phyloP scores from a whole-genome alignment of 768 basidiomycete species.

The Solioccasus polychromus region DNA sequence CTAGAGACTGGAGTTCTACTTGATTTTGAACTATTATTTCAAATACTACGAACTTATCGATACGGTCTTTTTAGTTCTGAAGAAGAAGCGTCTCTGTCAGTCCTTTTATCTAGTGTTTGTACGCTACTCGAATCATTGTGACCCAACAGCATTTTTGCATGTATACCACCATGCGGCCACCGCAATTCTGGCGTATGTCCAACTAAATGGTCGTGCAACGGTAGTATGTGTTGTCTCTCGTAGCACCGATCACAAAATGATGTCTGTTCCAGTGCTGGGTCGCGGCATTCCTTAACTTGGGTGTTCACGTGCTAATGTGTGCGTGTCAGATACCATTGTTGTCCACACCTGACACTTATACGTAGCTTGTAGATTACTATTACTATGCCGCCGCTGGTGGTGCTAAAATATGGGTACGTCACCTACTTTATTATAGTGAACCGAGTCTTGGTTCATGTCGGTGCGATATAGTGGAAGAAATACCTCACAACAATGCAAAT shows the following conservation, averaged over 20 bases:
- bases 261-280: slow-evolving; percentile 73
- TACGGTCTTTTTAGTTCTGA: slow-evolving; percentile 91
- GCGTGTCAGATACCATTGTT: slow-evolving; percentile 31
- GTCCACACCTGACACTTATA: not conserved
- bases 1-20: slow-evolving; percentile 87
- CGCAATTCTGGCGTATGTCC: slow-evolving; percentile 87
- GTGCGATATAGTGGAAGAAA: slow-evolving; percentile 19
- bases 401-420: slow-evolving; percentile 18
- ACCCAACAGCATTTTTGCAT: slow-evolving; percentile 77
- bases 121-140: not conserved
- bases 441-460: not conserved
- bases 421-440: not conserved
- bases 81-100: slow-evolving; percentile 94
- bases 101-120: slow-evolving; percentile 5
- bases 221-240: slow-evolving; percentile 52
- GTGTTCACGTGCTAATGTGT: slow-evolving; percentile 97
- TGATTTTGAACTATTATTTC: slow-evolving; percentile 97
- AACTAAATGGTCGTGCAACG: slow-evolving; percentile 86
- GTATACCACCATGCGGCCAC: slow-evolving; percentile 98
- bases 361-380: slow-evolving; percentile 74
- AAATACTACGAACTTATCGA: slow-evolving; percentile 96
- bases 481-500: slow-evolving; percentile 25
- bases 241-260: not conserved
- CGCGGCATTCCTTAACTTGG: slow-evolving; percentile 82
- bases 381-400: slow-evolving; percentile 90